These are phyloP conservation scores for Blumeriella jaapii DNA, from an alignment of 2,329 filamentous ascomycete genomes.

Conservation along the genomic window DNA sequence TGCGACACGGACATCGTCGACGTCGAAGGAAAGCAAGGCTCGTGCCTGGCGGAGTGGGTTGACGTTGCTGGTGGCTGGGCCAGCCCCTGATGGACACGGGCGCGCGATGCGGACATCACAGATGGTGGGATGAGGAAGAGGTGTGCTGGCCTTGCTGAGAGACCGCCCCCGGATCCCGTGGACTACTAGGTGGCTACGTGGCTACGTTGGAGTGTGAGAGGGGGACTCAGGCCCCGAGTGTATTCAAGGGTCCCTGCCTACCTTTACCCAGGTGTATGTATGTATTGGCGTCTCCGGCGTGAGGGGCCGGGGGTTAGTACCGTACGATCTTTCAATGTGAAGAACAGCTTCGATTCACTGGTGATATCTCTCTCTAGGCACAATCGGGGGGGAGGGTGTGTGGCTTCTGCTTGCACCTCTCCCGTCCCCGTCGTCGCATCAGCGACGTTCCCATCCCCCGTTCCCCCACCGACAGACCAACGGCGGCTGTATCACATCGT, in stretches of 20 bases:
- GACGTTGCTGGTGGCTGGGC: constrained; percentile 93
- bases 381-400: too few relatives aligned
- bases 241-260: constrained; percentile 14
- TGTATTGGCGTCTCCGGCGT: too few relatives aligned
- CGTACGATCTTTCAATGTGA: too few relatives aligned
- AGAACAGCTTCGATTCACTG: too few relatives aligned
- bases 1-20: constrained; percentile 97
- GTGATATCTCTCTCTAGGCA: too few relatives aligned
- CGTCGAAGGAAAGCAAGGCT: constrained; percentile 94
- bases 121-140: constrained; percentile 1
- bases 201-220: constrained; percentile 2
- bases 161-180: not conserved
- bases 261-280: too few relatives aligned
- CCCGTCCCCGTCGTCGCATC: too few relatives aligned
- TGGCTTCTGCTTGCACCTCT: too few relatives aligned
- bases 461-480: too few relatives aligned
- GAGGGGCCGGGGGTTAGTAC: too few relatives aligned
- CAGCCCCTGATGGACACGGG: constrained; percentile 23
- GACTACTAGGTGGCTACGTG: constrained; percentile 1
- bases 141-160: constrained; percentile 2
- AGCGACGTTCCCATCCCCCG: too few relatives aligned
- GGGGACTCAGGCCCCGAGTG: constrained; percentile 10
- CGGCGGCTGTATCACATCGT: too few relatives aligned
- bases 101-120: not conserved
- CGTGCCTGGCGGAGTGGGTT: constrained; percentile 92